These are phyloP conservation scores for Mycena albidolilacea DNA, from an alignment of 768 basidiomycete species.

Conservation along the genomic window DNA sequence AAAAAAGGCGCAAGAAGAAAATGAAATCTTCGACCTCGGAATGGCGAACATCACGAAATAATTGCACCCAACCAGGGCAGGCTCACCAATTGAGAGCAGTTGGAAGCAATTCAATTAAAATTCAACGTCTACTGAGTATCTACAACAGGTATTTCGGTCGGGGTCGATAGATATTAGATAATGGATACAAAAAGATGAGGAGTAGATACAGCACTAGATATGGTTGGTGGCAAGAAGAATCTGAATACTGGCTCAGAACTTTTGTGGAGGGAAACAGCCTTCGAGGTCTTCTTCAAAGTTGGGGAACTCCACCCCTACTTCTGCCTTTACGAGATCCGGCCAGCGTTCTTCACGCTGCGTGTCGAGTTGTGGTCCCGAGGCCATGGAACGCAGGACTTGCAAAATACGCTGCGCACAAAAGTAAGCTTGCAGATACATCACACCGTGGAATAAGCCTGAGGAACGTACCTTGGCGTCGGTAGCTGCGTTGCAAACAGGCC, in stretches of 20 bases:
- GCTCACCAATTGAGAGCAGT: too few species aligned
- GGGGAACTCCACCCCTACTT: constrained; percentile 70
- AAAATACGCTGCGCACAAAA: constrained; percentile 73
- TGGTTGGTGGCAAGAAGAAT: constrained; percentile 11
- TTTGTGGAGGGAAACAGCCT: constrained; percentile 49
- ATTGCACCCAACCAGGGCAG: too few species aligned
- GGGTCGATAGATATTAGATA: neutral
- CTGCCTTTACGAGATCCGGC: constrained; percentile 64
- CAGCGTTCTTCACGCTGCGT: constrained; percentile 84
- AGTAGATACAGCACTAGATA: constrained; percentile 21
- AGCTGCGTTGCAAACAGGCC: constrained; percentile 85
- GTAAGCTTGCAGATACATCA: neutral
- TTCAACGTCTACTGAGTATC: too few species aligned
- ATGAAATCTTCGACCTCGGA: too few species aligned
- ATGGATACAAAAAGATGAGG: constrained; percentile 27
- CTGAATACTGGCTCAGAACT: neutral
- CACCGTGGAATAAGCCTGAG: neutral
- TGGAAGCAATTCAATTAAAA: too few species aligned
- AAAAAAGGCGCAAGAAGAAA: too few species aligned
- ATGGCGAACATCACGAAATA: too few species aligned
- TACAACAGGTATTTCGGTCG: too few species aligned
- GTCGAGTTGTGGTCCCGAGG: constrained; percentile 79
- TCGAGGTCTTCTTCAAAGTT: constrained; percentile 70
- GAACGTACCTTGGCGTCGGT: constrained; percentile 86
- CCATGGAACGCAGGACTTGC: constrained; percentile 77